Conservation (phyloP, 108 stramenopile species). For the Nitzschia inconspicua region DNA sequence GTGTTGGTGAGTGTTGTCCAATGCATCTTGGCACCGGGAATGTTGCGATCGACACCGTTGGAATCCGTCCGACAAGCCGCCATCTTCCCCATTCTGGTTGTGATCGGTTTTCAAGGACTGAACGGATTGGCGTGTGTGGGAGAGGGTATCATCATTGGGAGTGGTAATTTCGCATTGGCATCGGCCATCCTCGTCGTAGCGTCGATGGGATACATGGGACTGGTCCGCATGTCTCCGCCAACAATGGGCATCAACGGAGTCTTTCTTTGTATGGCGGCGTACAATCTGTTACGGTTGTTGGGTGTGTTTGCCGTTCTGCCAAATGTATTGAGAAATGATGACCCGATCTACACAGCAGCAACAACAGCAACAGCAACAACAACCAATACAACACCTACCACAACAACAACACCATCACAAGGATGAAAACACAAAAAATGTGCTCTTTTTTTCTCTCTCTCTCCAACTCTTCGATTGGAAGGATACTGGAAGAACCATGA, state of each 20-base stretch:
- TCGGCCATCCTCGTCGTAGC: constrained; percentile 53
- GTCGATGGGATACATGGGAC: constrained; percentile 42
- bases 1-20: constrained; percentile 47
- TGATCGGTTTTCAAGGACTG: constrained; percentile 54
- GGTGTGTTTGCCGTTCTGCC: constrained; percentile 50
- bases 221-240: constrained; percentile 49
- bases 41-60: constrained; percentile 63
- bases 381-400: neutral
- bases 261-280: constrained; percentile 59
- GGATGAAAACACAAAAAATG: too few relatives aligned
- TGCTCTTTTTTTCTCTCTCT: too few relatives aligned
- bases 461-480: too few relatives aligned
- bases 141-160: constrained; percentile 62
- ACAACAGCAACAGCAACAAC: neutral
- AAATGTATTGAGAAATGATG: neutral
- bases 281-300: constrained; percentile 47
- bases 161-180: constrained; percentile 37
- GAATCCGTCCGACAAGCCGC: constrained; percentile 68
- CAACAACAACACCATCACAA: too few relatives aligned
- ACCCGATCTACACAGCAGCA: neutral
- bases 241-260: constrained; percentile 58
- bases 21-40: constrained; percentile 42
- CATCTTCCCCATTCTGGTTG: constrained; percentile 52
- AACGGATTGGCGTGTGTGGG: constrained; percentile 74
- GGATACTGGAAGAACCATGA: too few relatives aligned